phyloP scores from a whole-genome alignment of 768 basidiomycete genomes.

The Thelephora ganbajun region DNA sequence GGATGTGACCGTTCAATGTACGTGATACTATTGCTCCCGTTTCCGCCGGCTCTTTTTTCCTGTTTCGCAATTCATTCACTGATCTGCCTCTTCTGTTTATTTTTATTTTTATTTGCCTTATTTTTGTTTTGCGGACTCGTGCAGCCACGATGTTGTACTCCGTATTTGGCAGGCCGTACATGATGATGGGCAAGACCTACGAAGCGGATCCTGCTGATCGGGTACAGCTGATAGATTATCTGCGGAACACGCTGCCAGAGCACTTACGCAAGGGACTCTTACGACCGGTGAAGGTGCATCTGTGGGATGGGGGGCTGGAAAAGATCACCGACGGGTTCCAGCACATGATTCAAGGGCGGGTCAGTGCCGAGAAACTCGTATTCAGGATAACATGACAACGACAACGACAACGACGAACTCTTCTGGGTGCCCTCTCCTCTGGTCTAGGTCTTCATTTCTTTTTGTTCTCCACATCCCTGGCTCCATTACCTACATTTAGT shows the following conservation, averaged over 20 bases:
- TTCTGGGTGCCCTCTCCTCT: too few species aligned
- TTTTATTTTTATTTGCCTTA: background rate
- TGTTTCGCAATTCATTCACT: background rate
- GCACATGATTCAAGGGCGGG: constrained; percentile 17
- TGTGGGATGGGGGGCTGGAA: constrained; percentile 14
- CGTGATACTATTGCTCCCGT: too few species aligned
- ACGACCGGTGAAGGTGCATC: constrained; percentile 14
- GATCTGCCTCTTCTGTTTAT: background rate
- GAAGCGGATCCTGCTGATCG: constrained; percentile 11
- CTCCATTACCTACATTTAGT: too few species aligned
- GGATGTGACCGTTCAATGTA: too few species aligned
- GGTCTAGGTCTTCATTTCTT: too few species aligned
- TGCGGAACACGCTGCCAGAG: constrained; percentile 8
- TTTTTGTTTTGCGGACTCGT: background rate
- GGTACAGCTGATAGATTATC: constrained; percentile 12
- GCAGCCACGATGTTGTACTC: background rate
- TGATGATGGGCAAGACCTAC: background rate
- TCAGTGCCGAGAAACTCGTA: constrained; percentile 18
- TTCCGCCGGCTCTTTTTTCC: background rate
- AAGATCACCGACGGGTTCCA: constrained; percentile 13
- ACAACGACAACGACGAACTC: too few species aligned
- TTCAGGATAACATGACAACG: constrained; percentile 6
- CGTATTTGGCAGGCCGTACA: background rate
- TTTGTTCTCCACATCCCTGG: too few species aligned
- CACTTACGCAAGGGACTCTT: constrained; percentile 10